phyloP scores from a whole-genome alignment of 495 filamentous ascomycete genomes.

The Coniosporium apollinis region DNA sequence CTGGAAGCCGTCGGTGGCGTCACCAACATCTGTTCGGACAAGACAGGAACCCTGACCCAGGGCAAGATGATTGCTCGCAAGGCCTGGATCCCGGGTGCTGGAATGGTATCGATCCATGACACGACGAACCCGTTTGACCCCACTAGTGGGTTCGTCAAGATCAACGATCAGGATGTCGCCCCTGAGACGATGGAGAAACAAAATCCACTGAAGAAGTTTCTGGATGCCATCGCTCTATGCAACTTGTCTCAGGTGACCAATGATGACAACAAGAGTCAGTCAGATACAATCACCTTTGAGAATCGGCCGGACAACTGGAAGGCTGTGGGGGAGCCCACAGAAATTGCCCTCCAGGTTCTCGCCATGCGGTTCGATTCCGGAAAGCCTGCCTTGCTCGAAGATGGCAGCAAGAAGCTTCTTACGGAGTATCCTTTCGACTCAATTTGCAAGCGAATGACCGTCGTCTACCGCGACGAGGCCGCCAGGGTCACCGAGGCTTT shows the following conservation, averaged over 20 bases:
- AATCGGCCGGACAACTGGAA: constrained; percentile 28
- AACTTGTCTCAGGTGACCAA: constrained; percentile 13
- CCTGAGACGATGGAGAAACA: constrained; percentile 8
- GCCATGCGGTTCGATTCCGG: constrained; percentile 30
- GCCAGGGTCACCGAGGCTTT: constrained; percentile 26
- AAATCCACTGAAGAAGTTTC: constrained; percentile 17
- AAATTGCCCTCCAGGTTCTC: constrained; percentile 37
- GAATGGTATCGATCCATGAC: constrained; percentile 9
- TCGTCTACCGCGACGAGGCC: constrained; percentile 28
- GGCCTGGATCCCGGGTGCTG: constrained; percentile 25
- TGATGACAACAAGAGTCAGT: constrained; percentile 14
- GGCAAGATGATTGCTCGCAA: constrained; percentile 41
- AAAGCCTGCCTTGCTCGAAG: constrained; percentile 33
- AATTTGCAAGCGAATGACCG: constrained; percentile 38
- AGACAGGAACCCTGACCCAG: constrained; percentile 47
- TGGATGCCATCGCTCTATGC: constrained; percentile 15
- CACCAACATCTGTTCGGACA: constrained; percentile 43
- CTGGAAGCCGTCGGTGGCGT: constrained; percentile 45
- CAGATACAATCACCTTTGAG: too few relatives aligned
- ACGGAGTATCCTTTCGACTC: constrained; percentile 44
- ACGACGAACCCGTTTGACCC: constrained; percentile 18
- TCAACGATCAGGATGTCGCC: constrained; percentile 9
- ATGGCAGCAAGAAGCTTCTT: constrained; percentile 18
- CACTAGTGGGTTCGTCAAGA: constrained; percentile 13
- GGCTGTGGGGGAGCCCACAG: constrained; percentile 36